phyloP scores from a whole-genome alignment of 768 basidiomycete species.

The Epithele typhae region DNA sequence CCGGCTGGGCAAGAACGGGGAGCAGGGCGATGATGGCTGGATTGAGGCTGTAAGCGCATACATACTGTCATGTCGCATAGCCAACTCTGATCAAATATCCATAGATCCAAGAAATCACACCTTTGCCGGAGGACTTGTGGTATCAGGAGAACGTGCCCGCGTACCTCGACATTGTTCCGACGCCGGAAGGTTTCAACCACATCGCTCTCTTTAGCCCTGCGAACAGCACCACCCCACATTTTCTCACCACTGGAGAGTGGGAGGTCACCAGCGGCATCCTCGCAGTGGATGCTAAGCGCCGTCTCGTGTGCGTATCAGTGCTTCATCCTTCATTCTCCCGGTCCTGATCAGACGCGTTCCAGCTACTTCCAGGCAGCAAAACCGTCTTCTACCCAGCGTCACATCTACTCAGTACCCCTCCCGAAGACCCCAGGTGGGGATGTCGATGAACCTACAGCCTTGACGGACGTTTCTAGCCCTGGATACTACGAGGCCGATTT shows the following conservation, averaged over 20 bases:
- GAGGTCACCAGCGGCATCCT: conserved; percentile 78
- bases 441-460: conserved; percentile 22
- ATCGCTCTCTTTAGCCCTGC: conserved; percentile 88
- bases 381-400: conserved; percentile 76
- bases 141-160: conserved; percentile 43
- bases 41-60: conserved; percentile 68
- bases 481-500: conserved; percentile 68
- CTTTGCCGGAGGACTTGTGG: conserved; percentile 44
- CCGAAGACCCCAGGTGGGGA: conserved; percentile 39
- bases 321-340: neutral
- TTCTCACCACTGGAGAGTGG: conserved; percentile 86
- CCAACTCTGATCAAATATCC: too few relatives aligned
- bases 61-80: too few relatives aligned
- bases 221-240: conserved; percentile 62
- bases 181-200: conserved; percentile 80
- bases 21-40: conserved; percentile 92
- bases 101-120: conserved; percentile 61
- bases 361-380: conserved; percentile 90
- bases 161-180: conserved; percentile 90
- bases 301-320: conserved; percentile 52
- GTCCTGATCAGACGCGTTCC: conserved; percentile 10
- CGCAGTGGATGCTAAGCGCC: conserved; percentile 63
- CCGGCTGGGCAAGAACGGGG: conserved; percentile 75
- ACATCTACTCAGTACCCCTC: conserved; percentile 78
- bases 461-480: conserved; percentile 48